Evolutionary conservation across 83 land plant species (phyloP), one percentile per base, ranked within the genome.

Genomic region (Picea mariana): DNA sequence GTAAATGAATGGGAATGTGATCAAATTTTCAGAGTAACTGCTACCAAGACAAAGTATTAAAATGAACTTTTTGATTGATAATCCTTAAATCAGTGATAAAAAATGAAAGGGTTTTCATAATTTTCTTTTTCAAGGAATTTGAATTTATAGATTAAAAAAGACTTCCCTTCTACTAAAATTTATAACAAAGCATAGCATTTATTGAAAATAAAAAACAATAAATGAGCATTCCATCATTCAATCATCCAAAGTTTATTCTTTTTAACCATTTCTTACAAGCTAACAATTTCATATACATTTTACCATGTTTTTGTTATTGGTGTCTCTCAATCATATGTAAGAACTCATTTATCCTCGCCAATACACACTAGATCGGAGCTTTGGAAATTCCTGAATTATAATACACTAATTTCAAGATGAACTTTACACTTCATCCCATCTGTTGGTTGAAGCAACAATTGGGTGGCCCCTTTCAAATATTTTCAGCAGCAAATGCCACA

Each of bases 121-220:
- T 8, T 7, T 47, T 47, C 49, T 47, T 47, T 47, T 47, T 47
- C 49, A 8, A 47, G 9, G 9, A 47, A 47, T 7, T 34, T 9
- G 9, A 7, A 7, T 47, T 47, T 47, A 7, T 47, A 47, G 49
- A 47, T 47, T 47, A 47, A 47, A 47, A 47, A 47, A 7, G 9
- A 7, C 7, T 69, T 18, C 73, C 17, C 6, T 69, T 69, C n/a
- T 31, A 69, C 17, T 42, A 18, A 34, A n/a, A 38, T 69, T 2
- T 13, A 17, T 34, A 67, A 67, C 68, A 78, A 13, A 84, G 67
- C 40, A 75, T 34, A 75, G 77, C 55, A 49, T 49, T 49, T 49
- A 2, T 52, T 52, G 55, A 9, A 34, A 31, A 38, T 34, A 34
- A 16, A 69, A 31, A 16, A 3, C 6, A 69, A 69, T 17, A 7